Evolutionary conservation across 2,329 filamentous ascomycete species (phyloP), one percentile per base, ranked within the genome.

Genomic region (Penicillium concentricum): DNA sequence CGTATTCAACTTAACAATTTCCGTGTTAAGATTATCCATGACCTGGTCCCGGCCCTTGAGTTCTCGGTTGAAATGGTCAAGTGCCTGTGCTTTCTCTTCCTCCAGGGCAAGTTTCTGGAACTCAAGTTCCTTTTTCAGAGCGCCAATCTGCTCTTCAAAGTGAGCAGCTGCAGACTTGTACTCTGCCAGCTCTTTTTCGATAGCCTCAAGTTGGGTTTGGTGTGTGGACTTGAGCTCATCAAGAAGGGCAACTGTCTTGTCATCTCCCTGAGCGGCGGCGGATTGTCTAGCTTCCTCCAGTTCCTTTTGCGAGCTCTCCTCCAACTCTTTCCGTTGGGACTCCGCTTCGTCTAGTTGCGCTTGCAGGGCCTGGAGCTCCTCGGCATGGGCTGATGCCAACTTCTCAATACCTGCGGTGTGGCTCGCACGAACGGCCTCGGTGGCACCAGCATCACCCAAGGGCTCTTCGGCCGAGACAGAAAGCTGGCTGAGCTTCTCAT

Each of bases 171-270:
- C 58, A 37, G 68, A 64, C 52, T 73, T 74, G 38, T 74, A 68
- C 18, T 67, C 69, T 8, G 62, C 66, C 13, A 76, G 53, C 35
- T 76, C 71, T 26, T 68, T 70, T 47, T 76, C 62, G 12, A 76
- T 61, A n/a, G 60, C 54, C 45, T 73, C 72, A 6, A 76, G 52
- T 50, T 76, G 69, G 24, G 67, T 62, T 41, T 72, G 65, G 51
- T 78, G 74, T 18, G 69, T 64, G 18, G 62, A 57, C 63, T 76
- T 75, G 50, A 75, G 61, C 32, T 74, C 69, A 24, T 76, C 74
- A 9, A 77, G 64, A n/a, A 70, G 63, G 18, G 69, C 62, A 15
- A 70, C 66, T 13, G 67, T 64, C 56, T 74, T 67, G 28, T 69
- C 66, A 54, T 77, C 72, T 6, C 73, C 73, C 34, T 74, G 63